phyloP scores from a whole-genome alignment of 2,329 filamentous ascomycete genomes.

The Calonectria pseudoreteaudii region DNA sequence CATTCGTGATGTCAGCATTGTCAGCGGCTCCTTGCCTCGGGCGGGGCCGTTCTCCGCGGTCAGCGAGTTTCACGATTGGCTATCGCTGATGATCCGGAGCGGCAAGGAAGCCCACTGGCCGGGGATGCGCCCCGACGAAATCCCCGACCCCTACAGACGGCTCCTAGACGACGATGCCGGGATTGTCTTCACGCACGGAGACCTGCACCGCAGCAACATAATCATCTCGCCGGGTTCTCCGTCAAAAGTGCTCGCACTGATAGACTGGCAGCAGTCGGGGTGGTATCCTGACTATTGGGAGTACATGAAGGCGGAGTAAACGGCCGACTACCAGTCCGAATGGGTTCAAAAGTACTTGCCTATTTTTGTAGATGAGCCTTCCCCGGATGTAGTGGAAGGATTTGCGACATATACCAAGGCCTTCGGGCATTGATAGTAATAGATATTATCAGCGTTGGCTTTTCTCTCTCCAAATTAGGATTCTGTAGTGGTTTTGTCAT shows the following conservation, averaged over 20 bases:
- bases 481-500: not conserved
- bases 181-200: conserved; percentile 28
- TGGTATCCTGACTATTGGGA: conserved; percentile 39
- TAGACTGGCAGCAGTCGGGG: conserved; percentile 32
- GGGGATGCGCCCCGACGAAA: not conserved
- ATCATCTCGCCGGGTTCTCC: conserved; percentile 20
- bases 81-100: not conserved
- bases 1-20: not conserved
- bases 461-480: not conserved
- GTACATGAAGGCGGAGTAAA: conserved; percentile 25
- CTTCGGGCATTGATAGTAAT: not conserved
- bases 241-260: conserved; percentile 6
- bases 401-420: not conserved
- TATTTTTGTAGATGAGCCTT: not conserved
- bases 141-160: conserved; percentile 19
- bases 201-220: conserved; percentile 30
- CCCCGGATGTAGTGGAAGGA: not conserved
- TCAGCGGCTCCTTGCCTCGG: not conserved
- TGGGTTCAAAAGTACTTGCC: not conserved
- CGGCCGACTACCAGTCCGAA: not conserved
- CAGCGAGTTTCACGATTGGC: not conserved
- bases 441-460: not conserved
- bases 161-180: not conserved
- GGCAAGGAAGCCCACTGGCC: conserved; percentile 2
- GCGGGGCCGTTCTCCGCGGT: not conserved